Evolutionary conservation across 257 asterid species (phyloP).

Genomic region (Linderniella brevidens): DNA sequence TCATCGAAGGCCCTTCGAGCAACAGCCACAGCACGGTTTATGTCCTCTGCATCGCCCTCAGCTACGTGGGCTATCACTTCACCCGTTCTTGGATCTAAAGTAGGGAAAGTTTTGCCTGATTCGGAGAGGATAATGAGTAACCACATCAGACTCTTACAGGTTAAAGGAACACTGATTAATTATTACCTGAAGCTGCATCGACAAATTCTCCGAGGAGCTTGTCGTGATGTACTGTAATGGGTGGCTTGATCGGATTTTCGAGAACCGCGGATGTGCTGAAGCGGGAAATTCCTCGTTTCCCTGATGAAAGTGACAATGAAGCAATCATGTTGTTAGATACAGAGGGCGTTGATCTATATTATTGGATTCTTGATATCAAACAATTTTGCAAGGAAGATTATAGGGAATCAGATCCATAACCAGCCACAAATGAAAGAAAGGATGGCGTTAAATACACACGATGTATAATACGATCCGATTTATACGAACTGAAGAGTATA

Average conservation of each 20-base stretch:
- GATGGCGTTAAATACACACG: not conserved
- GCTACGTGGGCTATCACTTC: conserved; percentile 77
- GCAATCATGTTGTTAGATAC: too few relatives aligned
- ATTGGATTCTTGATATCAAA: too few relatives aligned
- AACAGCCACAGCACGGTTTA: conserved; percentile 73
- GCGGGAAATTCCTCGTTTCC: conserved; percentile 23
- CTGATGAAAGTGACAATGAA: conserved; percentile 19
- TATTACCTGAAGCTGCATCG: conserved; percentile 72
- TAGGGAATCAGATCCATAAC: not conserved
- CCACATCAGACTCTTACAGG: not conserved
- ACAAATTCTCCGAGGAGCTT: conserved; percentile 85
- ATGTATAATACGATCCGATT: too few relatives aligned
- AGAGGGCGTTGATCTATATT: too few relatives aligned
- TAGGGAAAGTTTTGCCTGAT: conserved; percentile 74
- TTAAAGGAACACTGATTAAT: not conserved
- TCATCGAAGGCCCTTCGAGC: conserved; percentile 95
- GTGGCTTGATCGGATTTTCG: conserved; percentile 71
- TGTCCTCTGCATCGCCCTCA: conserved; percentile 84
- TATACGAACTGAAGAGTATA: too few relatives aligned
- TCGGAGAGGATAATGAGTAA: conserved; percentile 11
- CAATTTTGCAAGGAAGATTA: too few relatives aligned
- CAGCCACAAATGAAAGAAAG: not conserved
- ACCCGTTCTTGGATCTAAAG: conserved; percentile 85
- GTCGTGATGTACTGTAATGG: conserved; percentile 44
- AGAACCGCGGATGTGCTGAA: conserved; percentile 54